Evolutionary conservation across 306 rosid genomes (phyloP).

Genomic region (Canavalia gladiata): DNA sequence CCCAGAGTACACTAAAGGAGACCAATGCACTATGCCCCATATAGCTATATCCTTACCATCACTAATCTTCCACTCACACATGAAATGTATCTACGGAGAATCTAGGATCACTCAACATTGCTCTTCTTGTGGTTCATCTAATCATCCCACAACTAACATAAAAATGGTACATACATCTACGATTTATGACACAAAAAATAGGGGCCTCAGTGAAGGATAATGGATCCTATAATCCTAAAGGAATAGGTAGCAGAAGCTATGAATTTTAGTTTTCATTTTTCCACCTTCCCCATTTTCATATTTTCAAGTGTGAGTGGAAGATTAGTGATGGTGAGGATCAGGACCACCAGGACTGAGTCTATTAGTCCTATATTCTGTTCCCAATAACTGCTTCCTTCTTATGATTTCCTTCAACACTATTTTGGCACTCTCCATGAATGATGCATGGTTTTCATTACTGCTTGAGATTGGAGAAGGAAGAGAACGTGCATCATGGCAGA

Average conservation of each 20-base stretch:
- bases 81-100: constrained; percentile 23
- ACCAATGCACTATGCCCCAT: constrained; percentile 9
- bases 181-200: neutral
- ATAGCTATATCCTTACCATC: constrained; percentile 1
- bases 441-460: constrained; percentile 1
- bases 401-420: constrained; percentile 53
- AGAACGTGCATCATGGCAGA: constrained; percentile 42
- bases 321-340: constrained; percentile 57
- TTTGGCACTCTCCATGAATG: constrained; percentile 43
- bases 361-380: constrained; percentile 33
- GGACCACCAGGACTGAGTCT: constrained; percentile 66
- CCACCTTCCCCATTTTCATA: constrained; percentile 8
- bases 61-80: constrained; percentile 38
- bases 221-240: constrained; percentile 16
- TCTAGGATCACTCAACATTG: constrained; percentile 33
- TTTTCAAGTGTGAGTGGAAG: constrained; percentile 1
- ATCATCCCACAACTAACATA: constrained; percentile 10
- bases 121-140: constrained; percentile 6
- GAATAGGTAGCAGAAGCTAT: neutral
- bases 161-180: constrained; percentile 26
- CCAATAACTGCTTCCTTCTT: constrained; percentile 48
- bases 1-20: neutral
- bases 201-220: neutral
- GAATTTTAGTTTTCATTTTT: neutral
- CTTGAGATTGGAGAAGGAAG: constrained; percentile 35